Conservation (phyloP, 2,329 filamentous ascomycete genomes). For the Trichoderma atroviride region DNA sequence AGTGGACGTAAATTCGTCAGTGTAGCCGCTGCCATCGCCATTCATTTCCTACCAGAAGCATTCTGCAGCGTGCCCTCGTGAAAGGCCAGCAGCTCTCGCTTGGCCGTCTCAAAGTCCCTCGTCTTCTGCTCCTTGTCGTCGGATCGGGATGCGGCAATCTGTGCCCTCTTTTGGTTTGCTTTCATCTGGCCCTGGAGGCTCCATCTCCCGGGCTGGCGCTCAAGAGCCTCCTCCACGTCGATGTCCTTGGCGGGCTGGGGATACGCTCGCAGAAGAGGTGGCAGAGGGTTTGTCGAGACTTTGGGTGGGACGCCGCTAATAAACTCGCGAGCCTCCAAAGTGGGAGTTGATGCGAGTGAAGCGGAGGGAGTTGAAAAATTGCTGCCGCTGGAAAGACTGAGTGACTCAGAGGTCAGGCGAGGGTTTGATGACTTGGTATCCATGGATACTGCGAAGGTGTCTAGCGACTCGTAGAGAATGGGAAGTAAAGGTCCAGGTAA, state of each 20-base stretch:
- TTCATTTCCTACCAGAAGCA: neutral
- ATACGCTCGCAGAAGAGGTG: conserved; percentile 42
- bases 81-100: conserved; percentile 50
- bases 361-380: conserved; percentile 19
- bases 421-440: conserved; percentile 3
- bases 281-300: conserved; percentile 35
- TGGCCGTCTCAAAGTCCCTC: conserved; percentile 50
- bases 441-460: neutral
- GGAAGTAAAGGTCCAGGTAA: neutral
- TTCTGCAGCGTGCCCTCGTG: conserved; percentile 34
- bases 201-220: conserved; percentile 48
- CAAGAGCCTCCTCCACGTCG: conserved; percentile 48
- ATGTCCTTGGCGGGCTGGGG: conserved; percentile 46
- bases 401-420: conserved; percentile 14
- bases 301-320: conserved; percentile 4
- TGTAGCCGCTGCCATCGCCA: neutral
- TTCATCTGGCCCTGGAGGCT: conserved; percentile 43
- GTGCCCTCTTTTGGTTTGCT: conserved; percentile 37
- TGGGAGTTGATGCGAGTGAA: conserved; percentile 19
- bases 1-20: conserved; percentile 5
- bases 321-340: conserved; percentile 19
- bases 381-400: conserved; percentile 14
- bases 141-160: conserved; percentile 30
- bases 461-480: neutral
- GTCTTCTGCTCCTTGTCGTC: conserved; percentile 41